Evolutionary conservation across 192 early-diverging fungal species (phyloP).

Genomic region (Podila clonocystis): DNA sequence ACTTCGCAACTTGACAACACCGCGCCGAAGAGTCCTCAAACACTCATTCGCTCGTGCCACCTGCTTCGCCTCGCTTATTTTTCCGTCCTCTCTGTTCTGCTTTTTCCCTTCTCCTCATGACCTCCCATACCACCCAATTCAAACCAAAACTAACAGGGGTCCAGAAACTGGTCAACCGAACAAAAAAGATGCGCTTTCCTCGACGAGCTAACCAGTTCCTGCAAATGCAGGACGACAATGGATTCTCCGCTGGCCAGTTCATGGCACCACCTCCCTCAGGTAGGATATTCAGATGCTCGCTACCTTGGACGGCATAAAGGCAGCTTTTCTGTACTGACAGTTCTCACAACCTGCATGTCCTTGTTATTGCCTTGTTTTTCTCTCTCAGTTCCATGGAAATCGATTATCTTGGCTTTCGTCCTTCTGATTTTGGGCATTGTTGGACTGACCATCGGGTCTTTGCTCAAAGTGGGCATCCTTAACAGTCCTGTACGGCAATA

Average conservation of each 20-base stretch:
- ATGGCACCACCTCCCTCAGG: conserved; percentile 6
- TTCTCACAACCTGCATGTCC: not conserved
- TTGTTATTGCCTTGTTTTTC: not conserved
- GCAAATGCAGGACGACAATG: conserved; percentile 42
- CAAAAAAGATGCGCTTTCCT: conserved; percentile 51
- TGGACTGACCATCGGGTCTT: conserved; percentile 57
- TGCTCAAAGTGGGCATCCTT: conserved; percentile 61
- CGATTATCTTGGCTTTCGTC: conserved; percentile 55
- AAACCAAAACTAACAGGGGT: conserved; percentile 19
- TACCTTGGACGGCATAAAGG: not conserved
- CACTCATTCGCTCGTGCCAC: too few species aligned
- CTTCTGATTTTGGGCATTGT: conserved; percentile 57
- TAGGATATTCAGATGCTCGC: not conserved
- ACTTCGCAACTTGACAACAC: too few species aligned
- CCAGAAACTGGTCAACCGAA: conserved; percentile 40
- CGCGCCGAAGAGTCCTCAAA: too few species aligned
- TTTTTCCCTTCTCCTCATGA: conserved; percentile 7
- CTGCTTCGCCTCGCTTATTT: not conserved
- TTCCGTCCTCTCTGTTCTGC: not conserved
- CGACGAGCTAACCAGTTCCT: conserved; percentile 42
- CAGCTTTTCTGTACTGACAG: too few species aligned
- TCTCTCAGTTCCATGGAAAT: conserved; percentile 64
- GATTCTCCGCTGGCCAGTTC: conserved; percentile 44
- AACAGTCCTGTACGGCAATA: conserved; percentile 50
- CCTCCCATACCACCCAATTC: conserved; percentile 17